phyloP scores from a whole-genome alignment of 106 monocot genomes.

The Dioscorea alata region DNA sequence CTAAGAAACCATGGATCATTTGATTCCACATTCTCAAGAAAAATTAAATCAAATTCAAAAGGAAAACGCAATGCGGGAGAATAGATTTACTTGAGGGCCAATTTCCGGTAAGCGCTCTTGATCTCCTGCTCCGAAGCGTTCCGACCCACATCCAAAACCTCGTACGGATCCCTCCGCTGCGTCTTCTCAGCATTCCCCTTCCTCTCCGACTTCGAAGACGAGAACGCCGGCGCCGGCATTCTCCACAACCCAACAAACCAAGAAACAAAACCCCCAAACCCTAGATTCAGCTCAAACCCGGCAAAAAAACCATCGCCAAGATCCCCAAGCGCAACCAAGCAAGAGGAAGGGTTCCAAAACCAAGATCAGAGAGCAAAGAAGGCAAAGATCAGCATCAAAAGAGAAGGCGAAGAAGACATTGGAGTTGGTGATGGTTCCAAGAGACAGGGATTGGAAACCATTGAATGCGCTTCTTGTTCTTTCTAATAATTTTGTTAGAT shows the following conservation, averaged over 20 bases:
- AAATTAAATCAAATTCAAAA: background rate
- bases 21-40: background rate
- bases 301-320: too few relatives aligned
- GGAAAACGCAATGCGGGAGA: background rate
- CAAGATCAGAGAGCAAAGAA: too few relatives aligned
- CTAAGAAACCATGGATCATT: background rate
- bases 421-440: too few relatives aligned
- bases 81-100: constrained; percentile 78
- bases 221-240: constrained; percentile 17
- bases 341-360: too few relatives aligned
- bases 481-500: too few relatives aligned
- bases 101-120: constrained; percentile 77
- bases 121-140: constrained; percentile 88
- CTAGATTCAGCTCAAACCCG: too few relatives aligned
- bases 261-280: background rate
- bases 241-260: constrained; percentile 26
- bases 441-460: too few relatives aligned
- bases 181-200: constrained; percentile 19
- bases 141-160: constrained; percentile 69
- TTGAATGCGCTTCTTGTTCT: too few relatives aligned
- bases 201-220: constrained; percentile 37
- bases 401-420: too few relatives aligned
- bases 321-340: too few relatives aligned
- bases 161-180: constrained; percentile 79
- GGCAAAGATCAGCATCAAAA: too few relatives aligned